A percentile compares a stretch with the other conserved stretches of the same genome.
Conservation (phyloP, 2,329 filamentous ascomycete genomes). For the Xylariomycetidae sp. region DNA sequence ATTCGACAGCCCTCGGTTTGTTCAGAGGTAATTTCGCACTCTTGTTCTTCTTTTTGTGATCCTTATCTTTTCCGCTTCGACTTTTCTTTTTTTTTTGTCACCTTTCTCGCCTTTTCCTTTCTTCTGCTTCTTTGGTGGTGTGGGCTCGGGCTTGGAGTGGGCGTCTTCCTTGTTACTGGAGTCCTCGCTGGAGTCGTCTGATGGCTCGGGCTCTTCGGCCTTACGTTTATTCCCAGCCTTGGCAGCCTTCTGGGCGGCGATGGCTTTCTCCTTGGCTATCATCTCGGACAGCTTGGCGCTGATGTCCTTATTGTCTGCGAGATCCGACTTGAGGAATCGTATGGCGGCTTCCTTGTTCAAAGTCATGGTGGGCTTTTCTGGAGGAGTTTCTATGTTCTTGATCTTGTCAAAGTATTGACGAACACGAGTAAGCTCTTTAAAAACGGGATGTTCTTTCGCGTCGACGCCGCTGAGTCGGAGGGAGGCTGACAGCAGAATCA, state of each 20-base stretch:
- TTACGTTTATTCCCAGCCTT: slow-evolving; percentile 28
- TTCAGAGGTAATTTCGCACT: not conserved
- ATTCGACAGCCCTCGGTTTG: not conserved
- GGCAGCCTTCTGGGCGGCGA: slow-evolving; percentile 43
- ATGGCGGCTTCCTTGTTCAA: slow-evolving; percentile 74
- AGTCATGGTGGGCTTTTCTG: slow-evolving; percentile 45
- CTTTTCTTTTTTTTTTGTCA: slow-evolving; percentile 31
- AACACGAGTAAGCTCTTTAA: slow-evolving; percentile 78
- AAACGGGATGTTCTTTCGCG: slow-evolving; percentile 80
- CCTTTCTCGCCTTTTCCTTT: slow-evolving; percentile 31
- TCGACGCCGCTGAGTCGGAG: slow-evolving; percentile 75
- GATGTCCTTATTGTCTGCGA: slow-evolving; percentile 53
- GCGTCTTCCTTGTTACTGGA: slow-evolving; percentile 14
- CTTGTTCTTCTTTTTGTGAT: slow-evolving; percentile 18
- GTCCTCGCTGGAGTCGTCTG: slow-evolving; percentile 16
- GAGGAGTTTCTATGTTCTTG: slow-evolving; percentile 65
- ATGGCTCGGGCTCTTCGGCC: slow-evolving; percentile 15
- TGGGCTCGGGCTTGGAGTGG: slow-evolving; percentile 36
- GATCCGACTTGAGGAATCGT: slow-evolving; percentile 75
- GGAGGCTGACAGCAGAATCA: slow-evolving; percentile 43
- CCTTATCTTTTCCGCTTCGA: slow-evolving; percentile 29
- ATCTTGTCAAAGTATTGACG: slow-evolving; percentile 94
- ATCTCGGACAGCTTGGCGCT: slow-evolving; percentile 50
- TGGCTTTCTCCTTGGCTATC: slow-evolving; percentile 52
- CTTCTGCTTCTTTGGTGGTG: slow-evolving; percentile 39